These are phyloP conservation scores for Ceratocystis cacaofunesta DNA, from an alignment of 2,329 filamentous ascomycete genomes.

Conservation along the genomic window DNA sequence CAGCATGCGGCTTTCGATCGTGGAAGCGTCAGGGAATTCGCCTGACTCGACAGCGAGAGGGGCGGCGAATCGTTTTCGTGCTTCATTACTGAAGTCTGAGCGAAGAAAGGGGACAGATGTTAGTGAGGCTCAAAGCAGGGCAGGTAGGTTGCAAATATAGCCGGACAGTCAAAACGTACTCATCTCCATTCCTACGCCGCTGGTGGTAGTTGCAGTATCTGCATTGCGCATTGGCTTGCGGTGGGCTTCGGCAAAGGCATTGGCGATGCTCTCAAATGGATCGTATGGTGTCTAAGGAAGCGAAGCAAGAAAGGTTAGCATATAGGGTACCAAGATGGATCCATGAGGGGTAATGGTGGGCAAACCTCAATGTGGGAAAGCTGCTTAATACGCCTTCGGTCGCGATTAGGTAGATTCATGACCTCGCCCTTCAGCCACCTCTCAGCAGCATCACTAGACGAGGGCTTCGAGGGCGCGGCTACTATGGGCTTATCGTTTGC, in stretches of 20 bases:
- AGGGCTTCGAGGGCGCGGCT: slow-evolving; percentile 43
- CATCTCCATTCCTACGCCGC: slow-evolving; percentile 57
- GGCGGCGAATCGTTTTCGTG: slow-evolving; percentile 48
- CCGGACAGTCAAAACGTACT: slow-evolving; percentile 37
- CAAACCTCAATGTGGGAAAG: slow-evolving; percentile 45
- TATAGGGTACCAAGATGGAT: slow-evolving; percentile 1
- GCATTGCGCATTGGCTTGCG: slow-evolving; percentile 34
- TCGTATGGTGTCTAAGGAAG: slow-evolving; percentile 28
- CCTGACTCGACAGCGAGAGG: slow-evolving; percentile 52
- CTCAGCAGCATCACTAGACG: slow-evolving; percentile 51
- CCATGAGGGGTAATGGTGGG: slow-evolving; percentile 13
- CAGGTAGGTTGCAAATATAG: too few relatives aligned
- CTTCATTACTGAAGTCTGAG: slow-evolving; percentile 50
- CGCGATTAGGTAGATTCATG: slow-evolving; percentile 53
- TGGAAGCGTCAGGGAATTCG: slow-evolving; percentile 51
- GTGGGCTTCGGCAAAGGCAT: slow-evolving; percentile 37
- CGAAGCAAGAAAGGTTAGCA: neutral
- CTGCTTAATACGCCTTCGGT: slow-evolving; percentile 53
- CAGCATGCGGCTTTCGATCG: slow-evolving; percentile 50
- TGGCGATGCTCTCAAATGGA: slow-evolving; percentile 38
- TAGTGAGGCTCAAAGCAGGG: neutral
- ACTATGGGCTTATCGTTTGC: slow-evolving; percentile 52
- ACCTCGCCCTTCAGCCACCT: slow-evolving; percentile 52
- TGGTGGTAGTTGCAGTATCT: slow-evolving; percentile 46
- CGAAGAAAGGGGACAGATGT: neutral